phyloP scores from a whole-genome alignment of 371 early-diverging fungal species.

The Mortierella sp. region DNA sequence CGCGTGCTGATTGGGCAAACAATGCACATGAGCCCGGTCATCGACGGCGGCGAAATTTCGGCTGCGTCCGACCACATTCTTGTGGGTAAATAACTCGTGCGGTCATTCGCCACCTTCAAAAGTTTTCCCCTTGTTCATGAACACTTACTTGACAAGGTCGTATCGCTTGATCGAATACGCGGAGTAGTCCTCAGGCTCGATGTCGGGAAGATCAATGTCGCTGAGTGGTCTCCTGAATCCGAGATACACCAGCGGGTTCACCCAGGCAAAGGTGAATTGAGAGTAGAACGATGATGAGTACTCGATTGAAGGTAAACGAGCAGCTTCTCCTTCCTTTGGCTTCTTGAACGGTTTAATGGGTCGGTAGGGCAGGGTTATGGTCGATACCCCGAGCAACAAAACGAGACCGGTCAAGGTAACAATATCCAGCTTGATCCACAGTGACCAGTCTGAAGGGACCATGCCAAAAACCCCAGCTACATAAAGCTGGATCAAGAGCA shows the following conservation, averaged over 20 bases:
- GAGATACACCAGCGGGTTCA: constrained; percentile 62
- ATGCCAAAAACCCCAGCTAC: constrained; percentile 3
- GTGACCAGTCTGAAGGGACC: constrained; percentile 16
- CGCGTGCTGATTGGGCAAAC: constrained; percentile 4
- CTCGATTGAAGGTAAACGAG: constrained; percentile 61
- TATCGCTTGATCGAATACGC: constrained; percentile 25
- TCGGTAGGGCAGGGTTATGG: constrained; percentile 35
- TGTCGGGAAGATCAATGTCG: constrained; percentile 62
- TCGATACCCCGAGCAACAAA: constrained; percentile 29
- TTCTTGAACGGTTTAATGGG: constrained; percentile 9
- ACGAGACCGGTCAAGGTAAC: constrained; percentile 21
- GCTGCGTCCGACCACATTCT: not conserved
- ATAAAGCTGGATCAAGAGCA: constrained; percentile 16
- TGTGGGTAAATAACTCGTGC: constrained; percentile 1
- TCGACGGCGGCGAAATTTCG: too few species aligned
- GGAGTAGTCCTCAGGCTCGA: constrained; percentile 33
- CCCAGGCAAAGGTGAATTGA: constrained; percentile 65
- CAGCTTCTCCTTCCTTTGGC: constrained; percentile 18
- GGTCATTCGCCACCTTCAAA: too few species aligned
- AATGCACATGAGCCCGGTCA: too few species aligned
- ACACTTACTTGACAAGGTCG: constrained; percentile 37
- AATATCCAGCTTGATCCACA: constrained; percentile 32
- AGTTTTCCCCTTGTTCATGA: too few species aligned
- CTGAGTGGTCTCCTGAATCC: constrained; percentile 60
- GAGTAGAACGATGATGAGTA: constrained; percentile 64